A percentile compares a stretch with the other conserved stretches of the same genome.
These are phyloP conservation scores for Sporothrix humicola DNA, from an alignment of 2,329 filamentous ascomycete genomes.

Conservation along the genomic window DNA sequence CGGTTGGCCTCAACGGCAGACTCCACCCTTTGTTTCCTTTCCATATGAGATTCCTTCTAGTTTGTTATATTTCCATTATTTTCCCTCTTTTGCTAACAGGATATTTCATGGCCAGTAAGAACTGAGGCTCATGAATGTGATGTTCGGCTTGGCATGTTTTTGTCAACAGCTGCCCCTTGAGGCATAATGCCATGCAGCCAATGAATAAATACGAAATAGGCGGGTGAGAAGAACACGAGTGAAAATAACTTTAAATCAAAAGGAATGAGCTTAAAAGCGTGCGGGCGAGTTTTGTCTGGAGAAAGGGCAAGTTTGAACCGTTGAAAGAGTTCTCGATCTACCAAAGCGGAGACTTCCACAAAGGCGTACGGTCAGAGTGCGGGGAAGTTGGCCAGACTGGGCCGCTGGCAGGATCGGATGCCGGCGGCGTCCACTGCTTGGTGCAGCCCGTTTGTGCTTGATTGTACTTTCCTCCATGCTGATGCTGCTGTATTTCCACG, in stretches of 20 bases:
- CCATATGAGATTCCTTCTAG: too few relatives aligned
- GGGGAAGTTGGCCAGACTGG: constrained; percentile 23
- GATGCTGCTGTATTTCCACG: neutral
- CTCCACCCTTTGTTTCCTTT: too few relatives aligned
- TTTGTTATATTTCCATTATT: too few relatives aligned
- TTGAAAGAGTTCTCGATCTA: neutral
- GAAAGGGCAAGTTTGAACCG: neutral
- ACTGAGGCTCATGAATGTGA: too few relatives aligned
- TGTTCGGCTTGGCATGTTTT: neutral
- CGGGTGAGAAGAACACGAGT: neutral
- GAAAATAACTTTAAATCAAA: neutral
- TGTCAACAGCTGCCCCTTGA: neutral
- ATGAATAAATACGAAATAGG: neutral
- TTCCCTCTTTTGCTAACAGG: too few relatives aligned
- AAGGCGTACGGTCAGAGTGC: neutral
- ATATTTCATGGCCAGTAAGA: too few relatives aligned
- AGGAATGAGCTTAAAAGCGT: neutral
- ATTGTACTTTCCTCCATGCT: neutral
- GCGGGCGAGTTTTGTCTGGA: neutral
- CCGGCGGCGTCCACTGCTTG: constrained; percentile 18
- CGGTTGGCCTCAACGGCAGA: neutral
- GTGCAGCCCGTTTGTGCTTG: neutral
- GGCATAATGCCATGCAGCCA: neutral
- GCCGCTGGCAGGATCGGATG: constrained; percentile 12
- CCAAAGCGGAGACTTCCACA: constrained; percentile 8